Evolutionary conservation across 768 basidiomycete species (phyloP).

Genomic region (Suillus americanus): DNA sequence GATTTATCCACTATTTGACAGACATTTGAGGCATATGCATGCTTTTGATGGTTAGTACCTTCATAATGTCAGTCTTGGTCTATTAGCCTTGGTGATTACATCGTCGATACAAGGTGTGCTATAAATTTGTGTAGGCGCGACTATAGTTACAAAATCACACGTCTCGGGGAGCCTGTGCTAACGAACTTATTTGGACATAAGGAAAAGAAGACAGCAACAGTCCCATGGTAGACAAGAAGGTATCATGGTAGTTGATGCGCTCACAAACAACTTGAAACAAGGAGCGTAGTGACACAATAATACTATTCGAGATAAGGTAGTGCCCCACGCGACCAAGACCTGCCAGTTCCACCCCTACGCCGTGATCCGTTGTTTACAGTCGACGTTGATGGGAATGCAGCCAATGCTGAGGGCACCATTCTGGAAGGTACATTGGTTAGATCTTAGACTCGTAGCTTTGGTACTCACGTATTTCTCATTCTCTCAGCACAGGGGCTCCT

Average conservation of each 20-base stretch:
- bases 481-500: slow-evolving; percentile 5
- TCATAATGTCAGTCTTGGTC: background rate
- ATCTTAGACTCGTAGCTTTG: background rate
- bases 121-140: no score
- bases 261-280: background rate
- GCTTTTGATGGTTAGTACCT: background rate
- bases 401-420: background rate
- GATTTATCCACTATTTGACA: background rate
- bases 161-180: background rate
- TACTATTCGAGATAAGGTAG: background rate
- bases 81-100: background rate
- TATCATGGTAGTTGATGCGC: background rate
- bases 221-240: background rate
- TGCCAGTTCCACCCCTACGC: background rate
- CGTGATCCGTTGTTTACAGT: background rate
- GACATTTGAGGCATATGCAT: background rate
- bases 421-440: background rate
- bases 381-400: background rate
- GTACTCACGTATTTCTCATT: slow-evolving; percentile 6
- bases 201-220: background rate
- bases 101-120: background rate
- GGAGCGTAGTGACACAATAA: background rate
- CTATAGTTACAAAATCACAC: background rate
- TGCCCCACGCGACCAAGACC: background rate
- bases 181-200: background rate